Conservation (phyloP, 306 rosid species). For the Citrullus colocynthis region DNA sequence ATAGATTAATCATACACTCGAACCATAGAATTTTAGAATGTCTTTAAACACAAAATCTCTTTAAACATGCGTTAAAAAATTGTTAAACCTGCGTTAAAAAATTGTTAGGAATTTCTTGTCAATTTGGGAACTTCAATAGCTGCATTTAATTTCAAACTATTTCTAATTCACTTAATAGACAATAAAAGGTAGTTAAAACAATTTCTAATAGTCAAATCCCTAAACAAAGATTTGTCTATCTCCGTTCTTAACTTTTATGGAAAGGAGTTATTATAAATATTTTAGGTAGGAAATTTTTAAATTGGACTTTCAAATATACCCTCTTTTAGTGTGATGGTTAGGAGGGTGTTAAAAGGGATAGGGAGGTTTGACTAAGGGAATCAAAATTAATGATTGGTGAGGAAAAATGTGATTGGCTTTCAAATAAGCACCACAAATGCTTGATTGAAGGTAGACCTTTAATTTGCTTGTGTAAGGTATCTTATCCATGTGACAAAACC, state of each 20-base stretch:
- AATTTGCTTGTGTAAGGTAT: neutral
- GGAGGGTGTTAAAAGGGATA: neutral
- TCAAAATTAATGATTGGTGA: neutral
- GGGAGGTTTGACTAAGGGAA: conserved; percentile 42
- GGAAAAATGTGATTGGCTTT: neutral
- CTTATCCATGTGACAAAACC: conserved; percentile 11
- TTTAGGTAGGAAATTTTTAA: neutral
- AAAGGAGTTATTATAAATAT: neutral
- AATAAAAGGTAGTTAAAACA: neutral
- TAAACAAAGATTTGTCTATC: too few relatives aligned
- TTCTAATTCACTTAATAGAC: neutral
- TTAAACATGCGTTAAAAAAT: neutral
- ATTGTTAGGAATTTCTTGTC: neutral
- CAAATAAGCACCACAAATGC: conserved; percentile 22
- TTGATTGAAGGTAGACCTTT: neutral
- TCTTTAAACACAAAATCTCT: too few relatives aligned
- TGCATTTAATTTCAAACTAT: too few relatives aligned
- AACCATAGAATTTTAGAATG: too few relatives aligned
- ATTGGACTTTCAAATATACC: neutral
- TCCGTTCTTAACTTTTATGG: neutral
- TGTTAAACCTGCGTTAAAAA: neutral
- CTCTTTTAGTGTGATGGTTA: neutral
- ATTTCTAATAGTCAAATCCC: neutral
- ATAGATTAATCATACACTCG: too few relatives aligned
- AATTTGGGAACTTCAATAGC: neutral